phyloP scores from a whole-genome alignment of 306 rosid species.

The Oemleria cerasiformis region DNA sequence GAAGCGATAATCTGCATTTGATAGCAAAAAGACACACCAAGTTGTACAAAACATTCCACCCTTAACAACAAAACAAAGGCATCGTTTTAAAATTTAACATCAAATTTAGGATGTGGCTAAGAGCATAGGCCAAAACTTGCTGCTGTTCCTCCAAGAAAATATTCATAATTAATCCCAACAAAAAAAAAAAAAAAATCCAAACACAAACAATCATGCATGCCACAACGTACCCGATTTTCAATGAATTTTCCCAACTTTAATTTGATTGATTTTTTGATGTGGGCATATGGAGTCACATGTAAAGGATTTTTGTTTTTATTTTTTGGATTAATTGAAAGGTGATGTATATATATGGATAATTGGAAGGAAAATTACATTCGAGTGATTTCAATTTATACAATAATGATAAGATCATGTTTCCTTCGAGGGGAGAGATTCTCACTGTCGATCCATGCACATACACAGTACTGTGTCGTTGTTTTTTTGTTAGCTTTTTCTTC shows the following conservation, averaged over 20 bases:
- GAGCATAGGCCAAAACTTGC: slow-evolving; percentile 37
- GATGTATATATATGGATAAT: not conserved
- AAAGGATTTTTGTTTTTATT: not conserved
- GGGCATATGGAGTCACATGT: slow-evolving; percentile 10
- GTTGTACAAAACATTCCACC: slow-evolving; percentile 38
- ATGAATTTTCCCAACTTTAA: not conserved
- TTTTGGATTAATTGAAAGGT: not conserved
- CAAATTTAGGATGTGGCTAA: slow-evolving; percentile 22
- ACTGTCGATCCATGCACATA: slow-evolving; percentile 6
- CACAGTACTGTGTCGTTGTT: not conserved
- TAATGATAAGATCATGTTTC: not conserved
- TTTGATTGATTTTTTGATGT: not conserved
- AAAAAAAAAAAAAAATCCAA: not conserved
- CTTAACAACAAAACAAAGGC: slow-evolving; percentile 41
- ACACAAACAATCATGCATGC: slow-evolving; percentile 5
- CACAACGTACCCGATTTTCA: not conserved
- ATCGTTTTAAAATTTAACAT: slow-evolving; percentile 19
- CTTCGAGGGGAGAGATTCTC: slow-evolving; percentile 5
- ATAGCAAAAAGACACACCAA: slow-evolving; percentile 38
- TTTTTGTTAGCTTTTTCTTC: slow-evolving; percentile 9
- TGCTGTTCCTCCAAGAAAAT: not conserved
- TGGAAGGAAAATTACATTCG: slow-evolving; percentile 1
- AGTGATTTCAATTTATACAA: not conserved
- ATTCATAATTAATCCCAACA: not conserved
- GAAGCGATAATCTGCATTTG: slow-evolving; percentile 36